phyloP scores from a whole-genome alignment of 2,329 filamentous ascomycete species.

The Aspergillus sp. region DNA sequence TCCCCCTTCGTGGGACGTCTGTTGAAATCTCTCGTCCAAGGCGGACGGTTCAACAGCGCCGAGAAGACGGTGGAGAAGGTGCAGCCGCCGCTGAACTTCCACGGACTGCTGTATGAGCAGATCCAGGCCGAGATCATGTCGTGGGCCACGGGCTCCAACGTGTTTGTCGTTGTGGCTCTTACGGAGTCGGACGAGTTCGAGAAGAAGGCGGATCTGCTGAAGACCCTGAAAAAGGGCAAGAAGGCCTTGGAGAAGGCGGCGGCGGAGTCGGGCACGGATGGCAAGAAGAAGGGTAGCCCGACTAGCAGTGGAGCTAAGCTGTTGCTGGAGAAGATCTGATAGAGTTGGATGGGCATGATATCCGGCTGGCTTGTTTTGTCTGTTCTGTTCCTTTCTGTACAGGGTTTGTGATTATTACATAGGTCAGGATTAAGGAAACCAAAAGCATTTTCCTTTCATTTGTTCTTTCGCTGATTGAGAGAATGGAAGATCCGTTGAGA shows the following conservation, averaged over 20 bases:
- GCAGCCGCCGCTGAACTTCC: conserved; percentile 76
- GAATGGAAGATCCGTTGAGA: neutral
- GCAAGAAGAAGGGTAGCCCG: conserved; percentile 34
- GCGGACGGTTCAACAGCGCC: conserved; percentile 77
- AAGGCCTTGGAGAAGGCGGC: conserved; percentile 61
- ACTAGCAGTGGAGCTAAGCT: conserved; percentile 47
- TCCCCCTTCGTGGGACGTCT: conserved; percentile 71
- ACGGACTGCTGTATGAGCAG: conserved; percentile 73
- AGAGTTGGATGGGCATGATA: conserved; percentile 2
- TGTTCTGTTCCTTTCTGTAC: neutral
- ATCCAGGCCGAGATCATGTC: conserved; percentile 71
- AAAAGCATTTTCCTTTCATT: neutral
- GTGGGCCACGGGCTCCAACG: conserved; percentile 84
- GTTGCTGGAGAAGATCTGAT: conserved; percentile 36
- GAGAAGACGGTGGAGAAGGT: conserved; percentile 68
- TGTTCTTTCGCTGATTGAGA: neutral
- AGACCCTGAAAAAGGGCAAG: conserved; percentile 69
- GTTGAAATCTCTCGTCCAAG: conserved; percentile 86
- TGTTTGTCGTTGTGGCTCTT: conserved; percentile 80
- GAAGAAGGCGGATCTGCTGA: conserved; percentile 63
- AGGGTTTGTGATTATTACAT: neutral
- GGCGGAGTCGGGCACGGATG: conserved; percentile 44
- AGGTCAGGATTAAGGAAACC: neutral
- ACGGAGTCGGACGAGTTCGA: conserved; percentile 72
- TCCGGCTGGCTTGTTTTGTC: neutral